These are phyloP conservation scores for Pyricularia grisea DNA, from an alignment of 2,329 filamentous ascomycete species.

Conservation along the genomic window DNA sequence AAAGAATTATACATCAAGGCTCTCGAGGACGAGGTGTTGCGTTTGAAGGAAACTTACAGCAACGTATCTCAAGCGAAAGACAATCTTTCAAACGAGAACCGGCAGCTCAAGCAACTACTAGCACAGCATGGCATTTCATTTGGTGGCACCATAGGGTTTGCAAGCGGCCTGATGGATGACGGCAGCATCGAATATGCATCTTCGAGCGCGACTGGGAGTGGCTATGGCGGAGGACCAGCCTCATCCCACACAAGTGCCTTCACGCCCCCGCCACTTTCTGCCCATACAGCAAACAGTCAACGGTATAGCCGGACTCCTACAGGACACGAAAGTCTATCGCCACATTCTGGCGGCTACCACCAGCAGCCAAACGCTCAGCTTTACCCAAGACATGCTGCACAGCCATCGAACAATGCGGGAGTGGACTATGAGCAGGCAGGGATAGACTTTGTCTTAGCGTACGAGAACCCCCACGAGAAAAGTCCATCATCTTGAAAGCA, in stretches of 20 bases:
- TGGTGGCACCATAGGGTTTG: slow-evolving; percentile 15
- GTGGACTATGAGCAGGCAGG: slow-evolving; percentile 74
- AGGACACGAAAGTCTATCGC: slow-evolving; percentile 14
- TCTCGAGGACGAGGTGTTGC: slow-evolving; percentile 82
- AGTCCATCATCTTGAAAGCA: slow-evolving; percentile 50
- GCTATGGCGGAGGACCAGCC: slow-evolving; percentile 44
- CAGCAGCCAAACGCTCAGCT: slow-evolving; percentile 9
- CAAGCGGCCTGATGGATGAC: slow-evolving; percentile 25
- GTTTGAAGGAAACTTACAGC: slow-evolving; percentile 77
- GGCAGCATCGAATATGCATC: slow-evolving; percentile 38
- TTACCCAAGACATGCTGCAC: slow-evolving; percentile 4
- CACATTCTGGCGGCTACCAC: slow-evolving; percentile 15
- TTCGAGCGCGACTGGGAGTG: slow-evolving; percentile 45
- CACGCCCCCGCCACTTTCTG: slow-evolving; percentile 31
- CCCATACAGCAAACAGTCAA: slow-evolving; percentile 9
- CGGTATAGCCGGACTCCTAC: slow-evolving; percentile 4
- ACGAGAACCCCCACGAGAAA: slow-evolving; percentile 58
- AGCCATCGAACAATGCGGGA: slow-evolving; percentile 23
- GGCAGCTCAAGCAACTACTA: slow-evolving; percentile 53
- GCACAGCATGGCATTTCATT: slow-evolving; percentile 40
- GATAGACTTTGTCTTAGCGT: slow-evolving; percentile 88
- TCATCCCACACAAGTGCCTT: slow-evolving; percentile 29
- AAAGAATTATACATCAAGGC: slow-evolving; percentile 95
- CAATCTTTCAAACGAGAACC: slow-evolving; percentile 68
- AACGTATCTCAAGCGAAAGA: slow-evolving; percentile 68